Percentiles rank a stretch among this genome's conserved stretches.
phyloP scores from a whole-genome alignment of 768 basidiomycete species.

The Clitopilus hobsonii region DNA sequence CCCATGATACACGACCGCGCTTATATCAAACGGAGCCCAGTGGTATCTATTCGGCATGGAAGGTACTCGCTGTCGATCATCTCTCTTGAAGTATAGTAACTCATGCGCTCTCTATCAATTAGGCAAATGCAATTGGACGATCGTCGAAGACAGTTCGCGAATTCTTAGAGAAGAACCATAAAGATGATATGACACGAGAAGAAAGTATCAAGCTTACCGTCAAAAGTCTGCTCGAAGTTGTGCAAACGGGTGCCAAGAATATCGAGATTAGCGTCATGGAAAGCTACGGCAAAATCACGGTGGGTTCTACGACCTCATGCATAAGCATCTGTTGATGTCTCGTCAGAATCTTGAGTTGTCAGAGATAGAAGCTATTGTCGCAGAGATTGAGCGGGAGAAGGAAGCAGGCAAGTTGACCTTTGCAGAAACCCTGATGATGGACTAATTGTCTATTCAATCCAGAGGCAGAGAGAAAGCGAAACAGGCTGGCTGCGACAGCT shows the following conservation, averaged over 20 bases:
- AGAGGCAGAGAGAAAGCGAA: constrained; percentile 95
- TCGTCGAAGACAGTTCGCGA: constrained; percentile 98
- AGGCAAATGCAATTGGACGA: constrained; percentile 98
- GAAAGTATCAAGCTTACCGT: constrained; percentile 94
- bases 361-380: constrained; percentile 90
- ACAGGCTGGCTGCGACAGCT: constrained; percentile 85
- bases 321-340: not conserved
- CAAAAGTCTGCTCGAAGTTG: constrained; percentile 94
- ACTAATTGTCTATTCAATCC: constrained; percentile 13
- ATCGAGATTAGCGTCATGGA: constrained; percentile 99
- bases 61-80: constrained; percentile 43
- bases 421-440: not conserved
- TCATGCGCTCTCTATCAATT: not conserved
- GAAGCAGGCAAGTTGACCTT: constrained; percentile 68
- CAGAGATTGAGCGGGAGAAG: constrained; percentile 95
- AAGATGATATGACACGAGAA: constrained; percentile 81
- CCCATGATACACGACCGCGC: constrained; percentile 80
- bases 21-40: constrained; percentile 97
- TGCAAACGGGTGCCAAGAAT: constrained; percentile 99
- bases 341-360: constrained; percentile 74
- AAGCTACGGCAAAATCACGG: constrained; percentile 88
- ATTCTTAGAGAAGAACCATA: constrained; percentile 97
- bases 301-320: constrained; percentile 28
- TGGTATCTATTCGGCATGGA: constrained; percentile 98
- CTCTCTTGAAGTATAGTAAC: not conserved